Conservation (phyloP, 2,329 filamentous ascomycete species). For the Seiridium cupressi region DNA sequence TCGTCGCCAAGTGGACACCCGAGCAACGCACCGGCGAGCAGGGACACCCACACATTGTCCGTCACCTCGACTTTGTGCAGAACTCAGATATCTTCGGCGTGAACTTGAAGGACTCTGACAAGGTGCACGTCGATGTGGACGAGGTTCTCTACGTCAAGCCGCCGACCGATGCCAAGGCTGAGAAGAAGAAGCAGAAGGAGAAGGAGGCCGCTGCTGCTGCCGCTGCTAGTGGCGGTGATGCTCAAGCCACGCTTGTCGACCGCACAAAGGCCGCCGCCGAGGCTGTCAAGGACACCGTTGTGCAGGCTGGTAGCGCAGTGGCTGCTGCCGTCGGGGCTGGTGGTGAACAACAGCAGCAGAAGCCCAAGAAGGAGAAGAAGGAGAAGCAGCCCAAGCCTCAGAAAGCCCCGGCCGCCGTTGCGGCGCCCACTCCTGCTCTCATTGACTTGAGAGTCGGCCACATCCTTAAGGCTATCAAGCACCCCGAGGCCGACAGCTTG, state of each 20-base stretch:
- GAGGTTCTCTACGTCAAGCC: conserved; percentile 86
- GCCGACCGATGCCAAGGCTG: conserved; percentile 84
- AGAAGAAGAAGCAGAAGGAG: conserved; percentile 96
- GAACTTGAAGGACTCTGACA: conserved; percentile 67
- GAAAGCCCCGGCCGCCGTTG: conserved; percentile 65
- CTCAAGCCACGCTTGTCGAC: conserved; percentile 50
- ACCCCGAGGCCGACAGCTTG: conserved; percentile 94
- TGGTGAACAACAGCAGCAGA: conserved; percentile 26
- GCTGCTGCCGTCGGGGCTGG: conserved; percentile 33
- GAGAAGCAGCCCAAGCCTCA: conserved; percentile 78
- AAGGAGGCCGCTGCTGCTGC: conserved; percentile 75
- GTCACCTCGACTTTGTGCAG: conserved; percentile 92
- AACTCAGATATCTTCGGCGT: conserved; percentile 76
- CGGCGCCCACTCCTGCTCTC: conserved; percentile 76
- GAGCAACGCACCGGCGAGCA: conserved; percentile 89
- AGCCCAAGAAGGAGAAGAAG: conserved; percentile 83
- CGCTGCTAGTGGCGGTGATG: conserved; percentile 43
- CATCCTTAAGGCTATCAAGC: conserved; percentile 92
- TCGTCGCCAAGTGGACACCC: conserved; percentile 75
- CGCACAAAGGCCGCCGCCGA: conserved; percentile 60
- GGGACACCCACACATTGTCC: conserved; percentile 87
- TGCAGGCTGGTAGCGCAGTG: conserved; percentile 12
- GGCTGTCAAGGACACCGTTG: conserved; percentile 43
- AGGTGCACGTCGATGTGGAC: conserved; percentile 74
- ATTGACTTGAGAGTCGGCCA: conserved; percentile 97